Base-by-base conservation (phyloP, 805 yeast species). In the Jamesozyma hellenica region DNA sequence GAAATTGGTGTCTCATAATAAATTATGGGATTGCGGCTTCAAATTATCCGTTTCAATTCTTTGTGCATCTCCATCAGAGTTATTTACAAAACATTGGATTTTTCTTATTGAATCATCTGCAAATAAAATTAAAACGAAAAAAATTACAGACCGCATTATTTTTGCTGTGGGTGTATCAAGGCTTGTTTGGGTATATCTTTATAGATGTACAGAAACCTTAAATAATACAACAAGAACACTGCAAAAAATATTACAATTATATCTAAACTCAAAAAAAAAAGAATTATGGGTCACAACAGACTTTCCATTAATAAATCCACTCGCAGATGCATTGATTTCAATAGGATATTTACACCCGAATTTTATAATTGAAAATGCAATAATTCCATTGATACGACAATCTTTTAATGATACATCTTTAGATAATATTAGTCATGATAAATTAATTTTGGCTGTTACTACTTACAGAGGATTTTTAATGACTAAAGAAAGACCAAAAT, bases 171-270 rank as follows among this genome's bases (percentile, higher is more conserved):
- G 88, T 41, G 62, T 81, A 3, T 71, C 94, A 0, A 65, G 96
- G 42, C 65, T 94, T 26, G 61, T 84, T 0, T 92, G 98, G 98
- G 94, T 88, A 0, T 92, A 83, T 55, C 64, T 87, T 18, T 85
- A 79, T 59, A 68, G 97, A 45, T 77, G 87, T 47, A 75, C 94
- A 0, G 98, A 94, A 49, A 82, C 96, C 0, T 64, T 90, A 49
- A 92, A 90, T 55, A 80, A 83, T 42, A 87, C 95, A 0, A 77
- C 88, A 3, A 79, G 87, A 51, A 80, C 79, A 40, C 67, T 92
- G 36, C 94, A 82, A 42, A 53, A 63, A 2, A 62, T 92, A 27
- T 76, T 80, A 42, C 71, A 72, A 36, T 45, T 74, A 4, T 58
- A 83, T 32, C 64, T 88, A 18, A 65, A 68, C 40, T 70, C 71